A percentile compares a stretch with the other conserved stretches of the same genome.
phyloP scores from a whole-genome alignment of 1,139 yeast species.

The Dujonia santamariae region DNA sequence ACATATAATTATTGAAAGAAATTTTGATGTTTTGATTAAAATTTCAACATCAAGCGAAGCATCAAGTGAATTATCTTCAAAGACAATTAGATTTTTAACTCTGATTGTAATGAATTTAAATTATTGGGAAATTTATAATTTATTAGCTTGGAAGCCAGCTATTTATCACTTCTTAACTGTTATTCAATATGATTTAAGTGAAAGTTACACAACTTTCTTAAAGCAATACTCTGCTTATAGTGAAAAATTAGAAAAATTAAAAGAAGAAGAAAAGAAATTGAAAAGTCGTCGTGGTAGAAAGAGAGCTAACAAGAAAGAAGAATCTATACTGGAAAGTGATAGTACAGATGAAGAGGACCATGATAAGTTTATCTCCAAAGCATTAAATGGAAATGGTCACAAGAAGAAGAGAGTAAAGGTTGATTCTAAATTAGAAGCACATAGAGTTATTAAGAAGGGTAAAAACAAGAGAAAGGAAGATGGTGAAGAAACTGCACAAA shows the following conservation, averaged over 20 bases:
- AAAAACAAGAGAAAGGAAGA: not conserved
- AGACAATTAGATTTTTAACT: conserved; percentile 38
- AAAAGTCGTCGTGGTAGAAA: conserved; percentile 3
- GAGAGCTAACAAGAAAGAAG: not conserved
- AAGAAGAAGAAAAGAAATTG: conserved; percentile 12
- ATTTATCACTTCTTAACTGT: conserved; percentile 39
- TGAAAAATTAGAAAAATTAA: conserved; percentile 10
- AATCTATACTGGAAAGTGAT: too few species aligned
- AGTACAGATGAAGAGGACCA: conserved; percentile 14
- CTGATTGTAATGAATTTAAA: conserved; percentile 36
- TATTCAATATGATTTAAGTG: conserved; percentile 39
- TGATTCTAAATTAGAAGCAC: conserved; percentile 31
- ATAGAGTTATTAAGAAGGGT: conserved; percentile 23
- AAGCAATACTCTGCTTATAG: conserved; percentile 30
- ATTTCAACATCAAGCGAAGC: conserved; percentile 27
- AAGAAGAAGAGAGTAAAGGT: conserved; percentile 22
- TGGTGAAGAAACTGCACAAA: conserved; percentile 1
- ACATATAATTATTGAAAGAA: conserved; percentile 34
- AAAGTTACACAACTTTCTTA: conserved; percentile 36
- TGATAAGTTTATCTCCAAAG: conserved; percentile 25
- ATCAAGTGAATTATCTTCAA: conserved; percentile 31
- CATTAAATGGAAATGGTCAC: conserved; percentile 20
- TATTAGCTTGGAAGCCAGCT: conserved; percentile 43
- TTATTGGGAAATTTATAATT: conserved; percentile 47
- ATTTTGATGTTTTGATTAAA: conserved; percentile 38